phyloP scores from a whole-genome alignment of 2,329 filamentous ascomycete species.

The Cladophialophora psammophila region DNA sequence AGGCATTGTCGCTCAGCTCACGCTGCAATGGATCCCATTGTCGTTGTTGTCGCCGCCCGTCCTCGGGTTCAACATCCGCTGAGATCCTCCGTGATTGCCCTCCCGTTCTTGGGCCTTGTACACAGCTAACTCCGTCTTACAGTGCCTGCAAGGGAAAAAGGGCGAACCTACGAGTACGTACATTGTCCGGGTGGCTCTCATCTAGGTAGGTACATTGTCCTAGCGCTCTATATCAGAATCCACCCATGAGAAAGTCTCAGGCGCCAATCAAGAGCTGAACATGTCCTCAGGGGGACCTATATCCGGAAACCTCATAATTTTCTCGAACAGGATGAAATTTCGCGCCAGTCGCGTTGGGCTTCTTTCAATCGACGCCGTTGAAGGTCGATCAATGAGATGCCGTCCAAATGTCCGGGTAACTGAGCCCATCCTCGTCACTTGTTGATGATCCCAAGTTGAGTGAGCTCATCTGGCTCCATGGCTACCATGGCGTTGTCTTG shows the following conservation, averaged over 20 bases:
- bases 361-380: constrained; percentile 5
- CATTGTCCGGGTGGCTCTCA: constrained; percentile 3
- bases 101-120: neutral
- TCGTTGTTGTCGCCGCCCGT: constrained; percentile 1
- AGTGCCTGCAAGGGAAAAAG: neutral
- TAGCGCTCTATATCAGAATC: constrained; percentile 6
- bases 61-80: constrained; percentile 1
- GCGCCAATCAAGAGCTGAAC: neutral
- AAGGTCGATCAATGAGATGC: constrained; percentile 1
- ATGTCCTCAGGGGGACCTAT: constrained; percentile 4
- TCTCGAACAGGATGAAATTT: constrained; percentile 14
- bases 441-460: constrained; percentile 8
- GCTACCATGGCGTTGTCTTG: constrained; percentile 12
- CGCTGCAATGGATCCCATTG: constrained; percentile 3
- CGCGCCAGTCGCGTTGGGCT: neutral
- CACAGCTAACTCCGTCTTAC: constrained; percentile 5
- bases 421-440: neutral
- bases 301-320: constrained; percentile 14
- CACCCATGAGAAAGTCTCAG: neutral
- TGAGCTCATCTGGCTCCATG: neutral
- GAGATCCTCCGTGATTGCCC: neutral
- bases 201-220: neutral
- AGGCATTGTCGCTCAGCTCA: neutral
- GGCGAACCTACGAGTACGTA: neutral
- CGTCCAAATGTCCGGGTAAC: neutral